A percentile compares a stretch with the other conserved stretches of the same genome.
Evolutionary conservation across 371 early-diverging fungal species (phyloP).

Genomic region (Mucor racemosus): DNA sequence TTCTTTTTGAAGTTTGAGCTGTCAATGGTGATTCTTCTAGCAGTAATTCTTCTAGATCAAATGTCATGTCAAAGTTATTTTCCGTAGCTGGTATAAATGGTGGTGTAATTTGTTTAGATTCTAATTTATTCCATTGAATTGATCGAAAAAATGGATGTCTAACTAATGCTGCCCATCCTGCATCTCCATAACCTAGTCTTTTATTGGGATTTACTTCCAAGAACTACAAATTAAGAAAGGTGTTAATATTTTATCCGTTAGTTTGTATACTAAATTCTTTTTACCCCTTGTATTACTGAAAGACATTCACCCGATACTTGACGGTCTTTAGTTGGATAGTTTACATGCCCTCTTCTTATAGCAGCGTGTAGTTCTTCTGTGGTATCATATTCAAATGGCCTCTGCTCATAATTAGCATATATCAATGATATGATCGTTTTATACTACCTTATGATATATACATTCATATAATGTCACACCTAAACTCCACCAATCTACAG

Average conservation of each 20-base stretch:
- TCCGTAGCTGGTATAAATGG: slow-evolving; percentile 68
- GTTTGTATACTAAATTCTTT: not conserved
- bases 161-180: slow-evolving; percentile 49
- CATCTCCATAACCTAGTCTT: slow-evolving; percentile 56
- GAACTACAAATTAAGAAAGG: slow-evolving; percentile 30
- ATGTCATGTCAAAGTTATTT: slow-evolving; percentile 91
- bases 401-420: slow-evolving; percentile 29
- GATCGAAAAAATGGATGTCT: slow-evolving; percentile 60
- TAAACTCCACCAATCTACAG: slow-evolving; percentile 94
- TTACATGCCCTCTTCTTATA: slow-evolving; percentile 57
- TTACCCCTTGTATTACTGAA: slow-evolving; percentile 67
- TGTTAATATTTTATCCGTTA: not conserved
- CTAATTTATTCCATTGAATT: slow-evolving; percentile 53
- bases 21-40: slow-evolving; percentile 83
- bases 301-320: slow-evolving; percentile 64
- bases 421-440: not conserved
- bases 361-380: slow-evolving; percentile 60
- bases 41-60: slow-evolving; percentile 91
- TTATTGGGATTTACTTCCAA: slow-evolving; percentile 51
- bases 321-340: slow-evolving; percentile 59
- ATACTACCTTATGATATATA: slow-evolving; percentile 58
- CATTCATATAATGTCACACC: slow-evolving; percentile 84
- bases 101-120: slow-evolving; percentile 52
- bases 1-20: slow-evolving; percentile 14
- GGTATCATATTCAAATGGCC: slow-evolving; percentile 65